Evolutionary conservation across 2,329 filamentous ascomycete species (phyloP).

Genomic region (Hortaea werneckii): DNA sequence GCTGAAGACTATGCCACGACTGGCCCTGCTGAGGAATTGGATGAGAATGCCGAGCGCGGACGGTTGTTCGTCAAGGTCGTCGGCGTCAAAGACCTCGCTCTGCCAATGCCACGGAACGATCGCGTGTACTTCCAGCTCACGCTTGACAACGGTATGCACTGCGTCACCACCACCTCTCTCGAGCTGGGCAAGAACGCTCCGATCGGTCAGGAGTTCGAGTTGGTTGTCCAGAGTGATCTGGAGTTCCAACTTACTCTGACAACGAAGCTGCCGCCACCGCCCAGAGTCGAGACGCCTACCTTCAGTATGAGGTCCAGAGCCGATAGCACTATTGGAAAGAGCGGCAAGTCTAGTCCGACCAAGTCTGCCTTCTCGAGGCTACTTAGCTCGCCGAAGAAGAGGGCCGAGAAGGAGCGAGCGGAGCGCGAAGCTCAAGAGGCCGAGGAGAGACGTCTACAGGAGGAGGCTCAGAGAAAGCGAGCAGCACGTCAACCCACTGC

Average conservation of each 20-base stretch:
- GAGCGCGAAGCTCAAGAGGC: constrained; percentile 72
- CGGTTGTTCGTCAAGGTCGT: constrained; percentile 97
- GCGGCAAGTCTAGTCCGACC: constrained; percentile 53
- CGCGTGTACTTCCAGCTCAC: constrained; percentile 91
- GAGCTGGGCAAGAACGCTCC: constrained; percentile 86
- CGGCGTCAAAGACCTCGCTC: constrained; percentile 87
- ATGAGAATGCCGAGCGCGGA: constrained; percentile 76
- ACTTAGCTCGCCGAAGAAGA: constrained; percentile 90
- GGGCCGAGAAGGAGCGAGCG: constrained; percentile 82
- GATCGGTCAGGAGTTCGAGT: constrained; percentile 95
- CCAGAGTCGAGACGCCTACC: constrained; percentile 28
- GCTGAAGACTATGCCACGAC: constrained; percentile 55
- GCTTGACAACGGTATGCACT: constrained; percentile 95
- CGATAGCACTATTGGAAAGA: constrained; percentile 58
- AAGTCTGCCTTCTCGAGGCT: constrained; percentile 74
- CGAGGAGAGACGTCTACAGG: constrained; percentile 30
- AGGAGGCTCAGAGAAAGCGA: constrained; percentile 42
- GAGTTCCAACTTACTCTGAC: constrained; percentile 97
- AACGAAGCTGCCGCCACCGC: constrained; percentile 65
- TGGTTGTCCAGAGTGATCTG: constrained; percentile 93
- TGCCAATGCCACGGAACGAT: constrained; percentile 83
- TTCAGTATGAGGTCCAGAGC: constrained; percentile 18
- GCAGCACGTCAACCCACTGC: constrained; percentile 54
- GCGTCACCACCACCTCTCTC: constrained; percentile 91
- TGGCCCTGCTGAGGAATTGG: constrained; percentile 42